Evolutionary conservation across 495 filamentous ascomycete genomes (phyloP).

Genomic region (Clavariopsis aquatica): DNA sequence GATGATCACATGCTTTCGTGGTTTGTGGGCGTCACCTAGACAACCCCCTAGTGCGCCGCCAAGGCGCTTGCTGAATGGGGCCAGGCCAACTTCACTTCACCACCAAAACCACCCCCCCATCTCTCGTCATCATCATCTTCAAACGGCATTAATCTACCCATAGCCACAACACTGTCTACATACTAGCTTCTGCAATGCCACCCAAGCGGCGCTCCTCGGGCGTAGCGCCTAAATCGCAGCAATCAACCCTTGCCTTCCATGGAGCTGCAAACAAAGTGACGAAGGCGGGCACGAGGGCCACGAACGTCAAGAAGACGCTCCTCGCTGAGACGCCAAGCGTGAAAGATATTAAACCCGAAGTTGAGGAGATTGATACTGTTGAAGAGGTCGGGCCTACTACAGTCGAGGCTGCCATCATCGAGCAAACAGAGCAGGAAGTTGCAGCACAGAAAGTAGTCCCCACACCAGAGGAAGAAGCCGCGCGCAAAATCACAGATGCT

Average conservation of each 20-base stretch:
- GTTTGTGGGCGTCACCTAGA: too few relatives aligned
- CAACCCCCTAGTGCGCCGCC: too few relatives aligned
- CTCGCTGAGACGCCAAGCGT: conserved; percentile 40
- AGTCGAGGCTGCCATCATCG: conserved; percentile 52
- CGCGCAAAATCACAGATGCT: conserved; percentile 60
- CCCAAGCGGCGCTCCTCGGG: conserved; percentile 62
- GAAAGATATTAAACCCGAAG: conserved; percentile 51
- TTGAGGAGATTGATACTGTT: conserved; percentile 46
- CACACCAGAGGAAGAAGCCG: conserved; percentile 56
- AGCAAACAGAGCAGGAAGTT: conserved; percentile 41
- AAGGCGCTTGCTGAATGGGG: conserved; percentile 22
- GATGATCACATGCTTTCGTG: conserved; percentile 27
- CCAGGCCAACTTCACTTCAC: conserved; percentile 17
- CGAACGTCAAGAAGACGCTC: conserved; percentile 38
- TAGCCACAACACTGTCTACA: background rate
- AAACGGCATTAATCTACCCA: background rate
- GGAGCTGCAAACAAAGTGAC: conserved; percentile 66
- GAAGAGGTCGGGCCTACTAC: conserved; percentile 47
- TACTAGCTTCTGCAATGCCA: conserved; percentile 57
- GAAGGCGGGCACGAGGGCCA: conserved; percentile 59
- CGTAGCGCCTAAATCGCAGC: conserved; percentile 50
- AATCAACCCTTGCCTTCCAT: conserved; percentile 76
- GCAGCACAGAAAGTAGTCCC: conserved; percentile 43
- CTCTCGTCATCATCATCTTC: background rate
- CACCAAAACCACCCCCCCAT: conserved; percentile 6